Conservation (phyloP, 2,329 filamentous ascomycete species). For the Didymella lethalis region DNA sequence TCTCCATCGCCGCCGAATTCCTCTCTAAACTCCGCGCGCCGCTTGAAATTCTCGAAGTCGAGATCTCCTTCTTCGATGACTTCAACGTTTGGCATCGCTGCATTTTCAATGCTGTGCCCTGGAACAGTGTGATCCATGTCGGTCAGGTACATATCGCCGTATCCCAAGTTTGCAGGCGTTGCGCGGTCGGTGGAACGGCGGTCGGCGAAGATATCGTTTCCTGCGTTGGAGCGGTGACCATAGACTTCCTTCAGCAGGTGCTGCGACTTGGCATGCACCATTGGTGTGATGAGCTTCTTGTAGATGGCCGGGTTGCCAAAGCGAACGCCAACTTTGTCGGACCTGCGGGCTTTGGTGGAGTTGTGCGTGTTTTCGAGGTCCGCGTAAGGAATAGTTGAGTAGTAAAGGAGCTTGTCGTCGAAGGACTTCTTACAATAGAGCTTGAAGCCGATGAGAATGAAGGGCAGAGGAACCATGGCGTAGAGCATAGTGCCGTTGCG, state of each 20-base stretch:
- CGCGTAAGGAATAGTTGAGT: constrained; percentile 66
- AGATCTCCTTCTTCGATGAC: constrained; percentile 84
- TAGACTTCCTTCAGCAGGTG: constrained; percentile 85
- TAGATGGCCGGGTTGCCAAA: constrained; percentile 94
- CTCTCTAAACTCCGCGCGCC: constrained; percentile 84
- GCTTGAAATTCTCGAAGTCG: constrained; percentile 91
- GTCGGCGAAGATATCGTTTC: constrained; percentile 43
- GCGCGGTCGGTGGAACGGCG: constrained; percentile 41
- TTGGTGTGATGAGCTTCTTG: constrained; percentile 68
- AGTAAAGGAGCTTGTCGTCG: constrained; percentile 81
- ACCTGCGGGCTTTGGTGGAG: constrained; percentile 43
- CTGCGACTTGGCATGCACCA: constrained; percentile 91
- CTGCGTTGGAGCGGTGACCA: constrained; percentile 74
- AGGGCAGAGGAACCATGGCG: constrained; percentile 74
- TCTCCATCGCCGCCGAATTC: constrained; percentile 77
- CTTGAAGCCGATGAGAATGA: constrained; percentile 85
- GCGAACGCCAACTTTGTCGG: constrained; percentile 72
- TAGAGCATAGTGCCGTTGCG: constrained; percentile 65
- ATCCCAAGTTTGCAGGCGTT: constrained; percentile 66
- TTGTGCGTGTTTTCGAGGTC: constrained; percentile 59
- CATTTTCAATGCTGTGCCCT: constrained; percentile 54
- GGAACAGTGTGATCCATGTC: constrained; percentile 71
- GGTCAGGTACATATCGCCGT: constrained; percentile 81
- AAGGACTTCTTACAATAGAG: constrained; percentile 78
- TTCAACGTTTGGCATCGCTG: constrained; percentile 71